Base-by-base conservation (phyloP, 176 grass and related monocot genomes). In the Alopecurus myosuroides region DNA sequence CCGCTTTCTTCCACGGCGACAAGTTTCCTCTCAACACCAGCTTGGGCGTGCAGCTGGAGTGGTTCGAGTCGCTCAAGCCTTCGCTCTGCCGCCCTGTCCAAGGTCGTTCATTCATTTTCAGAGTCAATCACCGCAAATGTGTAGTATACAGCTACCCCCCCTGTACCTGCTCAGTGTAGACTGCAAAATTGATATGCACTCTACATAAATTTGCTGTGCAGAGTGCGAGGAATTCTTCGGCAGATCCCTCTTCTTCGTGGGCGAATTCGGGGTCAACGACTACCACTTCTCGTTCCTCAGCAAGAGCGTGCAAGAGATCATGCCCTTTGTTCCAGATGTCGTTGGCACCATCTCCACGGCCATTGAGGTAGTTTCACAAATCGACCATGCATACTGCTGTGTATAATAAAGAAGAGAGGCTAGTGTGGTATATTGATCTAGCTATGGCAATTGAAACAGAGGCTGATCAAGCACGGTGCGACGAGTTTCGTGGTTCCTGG, bases 241-340 rank as follows among this genome's bases (percentile, higher is more conserved):
- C 13, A 82, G 64, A 48, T 93, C 91, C 20, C 78, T 93, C 53
- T 79, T 93, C 81, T 74, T 90, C 30, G 49, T 90, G 12, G 88
- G 88, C 5, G 77, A 82, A 20, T 79, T 90, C 17, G 88, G 85
- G 9, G 14, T 58, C 82, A 93, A 85, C 58, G 91, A 90, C 45
- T 93, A 90, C 86, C 9, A 25, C 68, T 39, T 61, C 42, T 67
- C 55, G 0, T 70, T 88, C 44, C 50, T 13, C 2, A 22, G 9
- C 6, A 90, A 56, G 72, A 91, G 31, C 76, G 3, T 94, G 12
- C 10, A 75, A 0, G 55, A 92, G 58, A 30, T 84, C 41, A 86
- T 70, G 18, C 14, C 87, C 0, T 30, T 69, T 20, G 86, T 87
- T 20, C 89, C 89, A 0, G 50, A 83, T 19, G 57, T 92, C 30